Base-by-base conservation (phyloP, 208 protist genomes). In the Porcisia deanei region DNA sequence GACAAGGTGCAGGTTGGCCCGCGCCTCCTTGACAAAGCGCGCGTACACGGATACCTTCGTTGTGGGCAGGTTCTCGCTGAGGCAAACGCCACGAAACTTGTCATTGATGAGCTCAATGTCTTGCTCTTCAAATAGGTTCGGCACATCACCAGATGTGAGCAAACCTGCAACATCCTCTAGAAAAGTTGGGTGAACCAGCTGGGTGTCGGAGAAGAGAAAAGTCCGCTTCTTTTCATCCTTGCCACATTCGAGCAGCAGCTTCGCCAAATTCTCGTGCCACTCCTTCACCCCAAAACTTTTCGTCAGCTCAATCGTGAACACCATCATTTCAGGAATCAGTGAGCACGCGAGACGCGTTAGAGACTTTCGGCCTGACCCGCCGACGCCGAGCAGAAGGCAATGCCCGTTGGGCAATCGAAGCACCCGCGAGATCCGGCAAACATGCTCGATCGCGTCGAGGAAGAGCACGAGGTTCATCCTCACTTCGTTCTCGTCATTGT, bases 121-220 rank as follows among this genome's bases (percentile, higher is more conserved):
- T 80, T 99, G 95, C 59, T 95, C 96, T 68, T 97, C 92, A 81
- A 99, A 98, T 2, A 99, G 85, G 86, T 99, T 99, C 22, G 99
- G 98, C 30, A 99, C 96, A 73, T 99, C 98, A 22, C 98, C 99
- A 7, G 92, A 95, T 73, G 97, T 99, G 12, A 99, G 85, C 47
- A 99, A 84, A 60, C 92, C 97, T 66, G 99, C 99, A 30, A 99
- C 91, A 80, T 99, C 99, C 90, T 99, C 98, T 65, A 99, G 81
- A 79, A 99, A 99, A 47, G 87, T 88, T 20, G 98, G 97, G 60
- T 97, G 91, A 68, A 99, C 86, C 25, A 99, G 91, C 75, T 98
- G 95, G n/a, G 98, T 99, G 89, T 99, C 99, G 37, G 95, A 96
- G 69, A 99, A 98, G 0, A 99, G 87, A 76, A 99, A 99, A 0